Evolutionary conservation across 257 asterid species (phyloP), one percentile per base, ranked within the genome.

Genomic region (Fraxinus pennsylvanica): DNA sequence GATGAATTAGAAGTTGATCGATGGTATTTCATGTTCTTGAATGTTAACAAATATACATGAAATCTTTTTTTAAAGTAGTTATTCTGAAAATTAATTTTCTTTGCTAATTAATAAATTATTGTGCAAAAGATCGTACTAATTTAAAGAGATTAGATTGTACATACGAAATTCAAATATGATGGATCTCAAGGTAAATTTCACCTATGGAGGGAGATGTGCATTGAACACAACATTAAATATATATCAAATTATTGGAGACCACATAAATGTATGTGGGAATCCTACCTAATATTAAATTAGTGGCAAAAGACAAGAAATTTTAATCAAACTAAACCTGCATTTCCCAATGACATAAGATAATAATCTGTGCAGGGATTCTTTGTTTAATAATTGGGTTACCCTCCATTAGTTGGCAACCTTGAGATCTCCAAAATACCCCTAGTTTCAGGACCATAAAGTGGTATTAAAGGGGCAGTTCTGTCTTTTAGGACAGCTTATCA

Each of bases 311-410:
- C 81, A 76, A 86, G 73, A 35, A 41, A 59, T 38, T 32, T 57
- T 76, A 73, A 81, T 70, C 75, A 77, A 82, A 65, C 75, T 61
- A 25, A 63, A 63, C 69, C 36, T 63, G 36, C 69, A 63, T 63
- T 63, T 63, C 69, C 69, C 69, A 63, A 63, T 63, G 9, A 25
- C 69, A 22, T 63, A 59, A 59, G 13, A 21, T 59, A 59, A 59
- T 59, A 21, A 59, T 59, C 67, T 70, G 77, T 82, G 85, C 87
- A 82, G 83, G 84, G 87, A 79, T 86, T 83, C 86, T 52, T 70
- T 6, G 52, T 75, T 85, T 82, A 81, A 86, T 59, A 59, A 84
- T 81, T 73, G 68, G 43, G 19, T 2, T 59, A 30, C 59, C 57
- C 70, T 27, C 1, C n/a, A 67, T 75, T 63, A 77, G 80, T 77